phyloP scores from a whole-genome alignment of 176 grass and related monocot species.

The Pontederia crassipes region DNA sequence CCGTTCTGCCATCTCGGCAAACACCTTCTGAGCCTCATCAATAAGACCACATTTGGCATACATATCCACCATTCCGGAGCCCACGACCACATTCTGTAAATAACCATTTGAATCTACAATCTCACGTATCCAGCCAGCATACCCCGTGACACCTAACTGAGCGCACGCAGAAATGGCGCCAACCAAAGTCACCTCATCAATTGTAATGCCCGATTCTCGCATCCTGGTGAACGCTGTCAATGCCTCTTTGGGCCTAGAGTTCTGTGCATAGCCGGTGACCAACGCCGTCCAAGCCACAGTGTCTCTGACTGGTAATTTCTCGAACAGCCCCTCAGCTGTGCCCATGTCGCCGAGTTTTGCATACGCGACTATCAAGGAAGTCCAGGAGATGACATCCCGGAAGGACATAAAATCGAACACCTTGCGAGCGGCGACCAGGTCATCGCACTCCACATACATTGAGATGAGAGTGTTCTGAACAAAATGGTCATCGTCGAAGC shows the following conservation, averaged over 20 bases:
- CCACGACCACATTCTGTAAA: slow-evolving; percentile 33
- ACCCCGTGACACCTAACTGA: slow-evolving; percentile 38
- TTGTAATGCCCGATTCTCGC: slow-evolving; percentile 13
- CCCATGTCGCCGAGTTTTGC: slow-evolving; percentile 24
- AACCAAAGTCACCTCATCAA: slow-evolving; percentile 48
- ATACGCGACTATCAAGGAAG: slow-evolving; percentile 41
- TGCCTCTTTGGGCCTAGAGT: slow-evolving; percentile 40
- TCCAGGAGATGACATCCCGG: slow-evolving; percentile 53
- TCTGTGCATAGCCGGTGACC: slow-evolving; percentile 43
- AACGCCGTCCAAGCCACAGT: slow-evolving; percentile 55
- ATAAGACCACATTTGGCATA: slow-evolving; percentile 56
- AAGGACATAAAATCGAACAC: slow-evolving; percentile 43
- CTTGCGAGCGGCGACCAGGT: slow-evolving; percentile 21
- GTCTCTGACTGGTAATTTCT: slow-evolving; percentile 29
- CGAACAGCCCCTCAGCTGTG: slow-evolving; percentile 33
- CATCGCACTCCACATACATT: slow-evolving; percentile 14
- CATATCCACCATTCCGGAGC: slow-evolving; percentile 52
- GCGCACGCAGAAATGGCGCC: slow-evolving; percentile 48
- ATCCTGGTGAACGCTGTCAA: slow-evolving; percentile 35
- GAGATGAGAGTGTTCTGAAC: slow-evolving; percentile 55
- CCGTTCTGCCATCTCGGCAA: slow-evolving; percentile 38
- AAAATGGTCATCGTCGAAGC: slow-evolving; percentile 35
- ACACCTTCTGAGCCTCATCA: slow-evolving; percentile 27
- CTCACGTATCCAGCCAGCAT: slow-evolving; percentile 31
- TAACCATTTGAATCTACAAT: slow-evolving; percentile 37